Evolutionary conservation across 148 eudicot species (phyloP).

Genomic region (Pharnaceum exiguum): DNA sequence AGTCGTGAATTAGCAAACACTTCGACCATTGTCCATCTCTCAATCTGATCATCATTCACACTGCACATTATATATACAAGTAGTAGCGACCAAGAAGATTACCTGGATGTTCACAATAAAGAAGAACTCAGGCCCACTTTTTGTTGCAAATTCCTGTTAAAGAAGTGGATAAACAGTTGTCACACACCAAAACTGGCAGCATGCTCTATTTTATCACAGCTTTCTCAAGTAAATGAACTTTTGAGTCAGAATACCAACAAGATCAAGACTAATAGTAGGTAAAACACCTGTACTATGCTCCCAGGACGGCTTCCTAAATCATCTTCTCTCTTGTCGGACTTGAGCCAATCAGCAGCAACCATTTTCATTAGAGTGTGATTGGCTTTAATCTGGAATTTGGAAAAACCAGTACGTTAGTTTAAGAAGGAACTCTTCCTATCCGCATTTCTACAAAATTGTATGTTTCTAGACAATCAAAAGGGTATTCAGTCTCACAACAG

Average conservation of each 20-base stretch:
- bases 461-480: background rate
- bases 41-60: no score
- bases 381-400: constrained; percentile 41
- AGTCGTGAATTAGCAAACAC: background rate
- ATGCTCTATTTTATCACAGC: background rate
- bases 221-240: background rate
- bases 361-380: constrained; percentile 58
- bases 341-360: constrained; percentile 69
- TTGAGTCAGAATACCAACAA: background rate
- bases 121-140: constrained; percentile 63
- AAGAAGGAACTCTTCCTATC: background rate
- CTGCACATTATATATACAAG: no score
- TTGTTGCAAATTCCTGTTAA: constrained; percentile 55
- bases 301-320: constrained; percentile 67
- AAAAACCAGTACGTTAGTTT: background rate
- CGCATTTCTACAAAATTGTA: background rate
- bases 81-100: no score
- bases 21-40: no score
- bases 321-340: constrained; percentile 65
- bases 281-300: constrained; percentile 51
- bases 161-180: background rate
- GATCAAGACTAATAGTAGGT: background rate
- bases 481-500: no score
- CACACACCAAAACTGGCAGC: background rate
- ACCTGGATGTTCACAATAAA: constrained; percentile 69